Evolutionary conservation across 2,329 filamentous ascomycete genomes (phyloP).

Genomic region (Paracoccidioides brasiliensis): DNA sequence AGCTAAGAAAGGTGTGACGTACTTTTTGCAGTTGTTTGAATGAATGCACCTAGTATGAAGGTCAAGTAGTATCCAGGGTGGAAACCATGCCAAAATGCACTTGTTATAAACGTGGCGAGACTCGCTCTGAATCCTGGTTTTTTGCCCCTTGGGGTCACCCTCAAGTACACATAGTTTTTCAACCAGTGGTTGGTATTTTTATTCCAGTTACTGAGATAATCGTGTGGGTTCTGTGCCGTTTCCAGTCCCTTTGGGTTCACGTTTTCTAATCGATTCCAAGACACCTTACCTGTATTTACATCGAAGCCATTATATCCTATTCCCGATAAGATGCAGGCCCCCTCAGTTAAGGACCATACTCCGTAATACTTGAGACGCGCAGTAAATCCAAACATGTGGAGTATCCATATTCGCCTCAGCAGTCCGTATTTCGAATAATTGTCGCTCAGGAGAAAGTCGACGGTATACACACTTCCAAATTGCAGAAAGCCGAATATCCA

Average conservation of each 20-base stretch:
- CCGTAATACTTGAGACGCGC: slow-evolving; percentile 90
- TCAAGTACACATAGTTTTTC: slow-evolving; percentile 86
- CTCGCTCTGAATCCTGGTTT: slow-evolving; percentile 94
- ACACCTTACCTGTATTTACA: slow-evolving; percentile 66
- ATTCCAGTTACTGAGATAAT: slow-evolving; percentile 87
- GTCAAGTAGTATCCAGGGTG: slow-evolving; percentile 91
- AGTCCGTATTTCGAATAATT: slow-evolving; percentile 56
- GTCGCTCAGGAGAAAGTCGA: slow-evolving; percentile 50
- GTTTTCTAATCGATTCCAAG: slow-evolving; percentile 83
- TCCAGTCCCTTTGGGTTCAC: slow-evolving; percentile 79
- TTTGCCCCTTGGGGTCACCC: slow-evolving; percentile 87
- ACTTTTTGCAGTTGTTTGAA: slow-evolving; percentile 94
- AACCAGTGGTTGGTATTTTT: slow-evolving; percentile 98
- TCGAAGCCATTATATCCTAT: slow-evolving; percentile 92
- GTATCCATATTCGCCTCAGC: slow-evolving; percentile 57
- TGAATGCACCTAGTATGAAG: slow-evolving; percentile 78
- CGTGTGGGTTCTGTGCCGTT: slow-evolving; percentile 82
- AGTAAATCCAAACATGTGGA: slow-evolving; percentile 75
- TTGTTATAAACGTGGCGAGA: slow-evolving; percentile 84
- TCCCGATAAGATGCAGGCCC: slow-evolving; percentile 83
- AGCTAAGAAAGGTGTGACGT: slow-evolving; percentile 27
- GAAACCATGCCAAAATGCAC: slow-evolving; percentile 96
- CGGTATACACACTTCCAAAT: slow-evolving; percentile 54
- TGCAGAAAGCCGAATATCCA: slow-evolving; percentile 74
- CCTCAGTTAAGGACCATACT: slow-evolving; percentile 86